Conservation (phyloP, 768 basidiomycete species). For the Flagelloscypha sp. region DNA sequence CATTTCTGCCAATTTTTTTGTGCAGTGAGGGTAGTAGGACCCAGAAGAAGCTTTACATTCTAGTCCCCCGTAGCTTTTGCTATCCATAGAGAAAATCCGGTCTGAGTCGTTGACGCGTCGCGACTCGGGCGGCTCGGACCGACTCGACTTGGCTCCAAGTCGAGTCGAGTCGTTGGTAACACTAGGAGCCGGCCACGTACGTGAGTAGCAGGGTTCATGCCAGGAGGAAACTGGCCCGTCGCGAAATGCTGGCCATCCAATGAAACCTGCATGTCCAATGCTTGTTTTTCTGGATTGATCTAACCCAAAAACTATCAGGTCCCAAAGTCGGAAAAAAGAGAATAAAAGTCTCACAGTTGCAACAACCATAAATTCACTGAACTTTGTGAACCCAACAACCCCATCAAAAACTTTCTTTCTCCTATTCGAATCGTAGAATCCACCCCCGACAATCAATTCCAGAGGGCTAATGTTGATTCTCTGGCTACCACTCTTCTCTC, state of each 20-base stretch:
- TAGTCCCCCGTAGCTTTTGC: too few relatives aligned
- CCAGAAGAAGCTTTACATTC: too few relatives aligned
- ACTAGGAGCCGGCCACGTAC: too few relatives aligned
- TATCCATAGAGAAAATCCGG: too few relatives aligned
- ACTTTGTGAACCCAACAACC: slow-evolving; percentile 94
- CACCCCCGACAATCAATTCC: slow-evolving; percentile 67
- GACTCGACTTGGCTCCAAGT: too few relatives aligned
- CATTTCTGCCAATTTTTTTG: too few relatives aligned
- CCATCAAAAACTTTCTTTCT: slow-evolving; percentile 75
- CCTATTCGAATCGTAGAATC: slow-evolving; percentile 63
- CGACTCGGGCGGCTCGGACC: too few relatives aligned
- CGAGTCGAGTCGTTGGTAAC: too few relatives aligned
- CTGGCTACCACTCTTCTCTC: slow-evolving; percentile 77
- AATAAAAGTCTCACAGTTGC: slow-evolving; percentile 62
- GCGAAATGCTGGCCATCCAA: slow-evolving; percentile 84
- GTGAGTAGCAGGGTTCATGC: slow-evolving; percentile 83
- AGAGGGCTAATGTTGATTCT: slow-evolving; percentile 48
- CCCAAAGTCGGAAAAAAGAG: too few relatives aligned
- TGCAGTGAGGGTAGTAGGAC: too few relatives aligned
- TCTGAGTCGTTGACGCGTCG: too few relatives aligned
- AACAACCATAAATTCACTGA: slow-evolving; percentile 93
- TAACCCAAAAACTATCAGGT: slow-evolving; percentile 16
- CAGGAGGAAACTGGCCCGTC: slow-evolving; percentile 81
- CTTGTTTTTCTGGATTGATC: slow-evolving; percentile 44
- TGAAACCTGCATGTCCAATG: slow-evolving; percentile 85